These are phyloP conservation scores for Nicotiana rustica DNA, from an alignment of 305 asterid species.

Conservation along the genomic window DNA sequence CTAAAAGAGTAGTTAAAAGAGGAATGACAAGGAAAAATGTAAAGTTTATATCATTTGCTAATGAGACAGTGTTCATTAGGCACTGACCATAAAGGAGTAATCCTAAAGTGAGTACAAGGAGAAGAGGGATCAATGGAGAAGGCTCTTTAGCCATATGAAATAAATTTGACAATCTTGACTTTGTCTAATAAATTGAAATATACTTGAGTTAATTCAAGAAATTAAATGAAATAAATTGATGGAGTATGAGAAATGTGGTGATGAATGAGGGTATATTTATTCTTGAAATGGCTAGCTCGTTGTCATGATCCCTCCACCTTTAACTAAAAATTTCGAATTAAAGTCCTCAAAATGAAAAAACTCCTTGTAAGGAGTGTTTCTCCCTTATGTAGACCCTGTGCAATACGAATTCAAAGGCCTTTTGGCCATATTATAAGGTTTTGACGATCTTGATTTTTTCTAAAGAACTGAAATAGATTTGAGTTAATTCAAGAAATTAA, in stretches of 20 bases:
- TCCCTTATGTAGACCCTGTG: too few relatives aligned
- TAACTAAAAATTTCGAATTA: too few relatives aligned
- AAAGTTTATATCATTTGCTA: neutral
- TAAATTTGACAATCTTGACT: neutral
- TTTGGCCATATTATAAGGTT: slow-evolving; percentile 10
- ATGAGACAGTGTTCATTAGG: neutral
- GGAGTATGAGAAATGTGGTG: neutral
- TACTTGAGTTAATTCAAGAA: neutral
- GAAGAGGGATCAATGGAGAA: slow-evolving; percentile 36
- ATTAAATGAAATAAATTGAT: neutral
- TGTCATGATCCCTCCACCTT: too few relatives aligned
- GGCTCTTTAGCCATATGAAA: slow-evolving; percentile 26
- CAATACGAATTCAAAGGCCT: too few relatives aligned
- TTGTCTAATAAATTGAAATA: neutral
- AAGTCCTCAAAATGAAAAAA: too few relatives aligned
- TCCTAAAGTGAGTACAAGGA: slow-evolving; percentile 27
- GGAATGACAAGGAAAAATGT: neutral
- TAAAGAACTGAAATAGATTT: neutral
- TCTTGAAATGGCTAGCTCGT: too few relatives aligned
- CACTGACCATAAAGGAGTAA: slow-evolving; percentile 23
- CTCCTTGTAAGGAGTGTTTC: too few relatives aligned
- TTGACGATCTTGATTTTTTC: neutral
- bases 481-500: neutral
- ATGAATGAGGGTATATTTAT: neutral
- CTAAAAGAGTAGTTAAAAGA: neutral